Evolutionary conservation across 2,329 filamentous ascomycete species (phyloP), one percentile per base, ranked within the genome.

Genomic region (Aureobasidium sp.): DNA sequence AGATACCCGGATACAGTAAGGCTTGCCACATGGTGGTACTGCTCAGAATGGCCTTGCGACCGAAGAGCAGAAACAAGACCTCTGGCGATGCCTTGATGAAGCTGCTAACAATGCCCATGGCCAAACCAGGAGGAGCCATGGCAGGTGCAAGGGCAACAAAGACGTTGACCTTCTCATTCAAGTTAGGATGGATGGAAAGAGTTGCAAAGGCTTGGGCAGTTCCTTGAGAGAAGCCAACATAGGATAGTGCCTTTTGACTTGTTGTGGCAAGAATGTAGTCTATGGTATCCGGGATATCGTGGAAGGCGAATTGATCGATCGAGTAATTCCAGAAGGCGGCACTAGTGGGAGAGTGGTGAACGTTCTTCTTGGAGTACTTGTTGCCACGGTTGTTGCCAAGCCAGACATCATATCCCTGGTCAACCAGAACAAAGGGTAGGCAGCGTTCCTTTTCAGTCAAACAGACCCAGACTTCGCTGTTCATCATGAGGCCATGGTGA

Each of bases 21-120:
- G 90, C 91, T 74, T 97, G 91, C 94, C 94, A 99, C 87, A 97
- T 96, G 9, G 91, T 95, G 1, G 93, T 89, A 2, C 91, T 96
- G 69, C 89, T 91, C 11, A 99, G 83, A 63, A 99, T 96, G 15
- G 90, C 93, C 53, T 91, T 87, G 27, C 93, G 84, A 15, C 94
- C 94, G 71, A 99, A 99, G 22, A 96, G 86, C 24, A 99, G 85
- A 74, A 91, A 99, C 11, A 99, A 78, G 2, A 97, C 87, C 66
- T 96, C 88, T 0, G 94, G 94, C 5, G 92, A 97, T 0, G 94
- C 89, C 73, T 96, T 97, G 73, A 96, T 86, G 19, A 99, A 84
- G 0, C 92, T 89, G 75, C 97, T 91, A 31, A 97, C 94, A 29
- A 97, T 85, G 39, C 90, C 89, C 66, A 93, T 96, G 35, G 88